phyloP scores from a whole-genome alignment of 1,139 yeast genomes.

The Debaryomycetaceae sp. region DNA sequence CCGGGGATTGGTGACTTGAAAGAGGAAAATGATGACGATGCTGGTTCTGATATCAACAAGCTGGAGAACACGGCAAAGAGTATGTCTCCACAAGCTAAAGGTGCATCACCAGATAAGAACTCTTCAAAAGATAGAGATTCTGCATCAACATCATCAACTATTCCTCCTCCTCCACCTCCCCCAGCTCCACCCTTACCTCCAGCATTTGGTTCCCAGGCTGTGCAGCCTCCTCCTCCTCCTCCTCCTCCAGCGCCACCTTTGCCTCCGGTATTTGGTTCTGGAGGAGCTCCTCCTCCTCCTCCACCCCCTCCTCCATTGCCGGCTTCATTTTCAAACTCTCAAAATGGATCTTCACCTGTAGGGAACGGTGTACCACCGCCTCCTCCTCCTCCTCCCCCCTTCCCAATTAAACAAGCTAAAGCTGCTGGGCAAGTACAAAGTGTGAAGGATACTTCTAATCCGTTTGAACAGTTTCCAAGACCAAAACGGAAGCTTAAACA shows the following conservation, averaged over 20 bases:
- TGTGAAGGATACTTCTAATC: constrained; percentile 14
- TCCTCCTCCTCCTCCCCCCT: constrained; percentile 23
- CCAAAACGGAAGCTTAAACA: constrained; percentile 79
- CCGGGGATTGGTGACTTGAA: constrained; percentile 25
- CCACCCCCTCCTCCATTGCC: constrained; percentile 14
- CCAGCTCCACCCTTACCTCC: neutral
- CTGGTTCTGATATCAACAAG: neutral
- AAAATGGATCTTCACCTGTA: constrained; percentile 12
- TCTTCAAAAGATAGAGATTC: neutral
- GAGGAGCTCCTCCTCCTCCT: constrained; percentile 21
- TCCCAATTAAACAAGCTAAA: constrained; percentile 12
- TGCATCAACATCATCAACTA: constrained; percentile 4
- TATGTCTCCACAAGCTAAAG: neutral
- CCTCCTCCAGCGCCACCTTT: constrained; percentile 34
- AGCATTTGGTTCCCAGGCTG: neutral
- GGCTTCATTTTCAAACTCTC: constrained; percentile 21
- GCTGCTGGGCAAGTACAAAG: constrained; percentile 5
- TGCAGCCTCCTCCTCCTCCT: constrained; percentile 12
- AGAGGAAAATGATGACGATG: constrained; percentile 1
- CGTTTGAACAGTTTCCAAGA: constrained; percentile 63
- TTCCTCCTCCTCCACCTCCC: constrained; percentile 7
- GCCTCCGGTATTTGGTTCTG: constrained; percentile 27
- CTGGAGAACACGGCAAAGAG: neutral
- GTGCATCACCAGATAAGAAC: neutral
- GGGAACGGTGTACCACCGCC: constrained; percentile 15